Conservation (phyloP, 2,329 filamentous ascomycete species). For the Apiospora sp. region DNA sequence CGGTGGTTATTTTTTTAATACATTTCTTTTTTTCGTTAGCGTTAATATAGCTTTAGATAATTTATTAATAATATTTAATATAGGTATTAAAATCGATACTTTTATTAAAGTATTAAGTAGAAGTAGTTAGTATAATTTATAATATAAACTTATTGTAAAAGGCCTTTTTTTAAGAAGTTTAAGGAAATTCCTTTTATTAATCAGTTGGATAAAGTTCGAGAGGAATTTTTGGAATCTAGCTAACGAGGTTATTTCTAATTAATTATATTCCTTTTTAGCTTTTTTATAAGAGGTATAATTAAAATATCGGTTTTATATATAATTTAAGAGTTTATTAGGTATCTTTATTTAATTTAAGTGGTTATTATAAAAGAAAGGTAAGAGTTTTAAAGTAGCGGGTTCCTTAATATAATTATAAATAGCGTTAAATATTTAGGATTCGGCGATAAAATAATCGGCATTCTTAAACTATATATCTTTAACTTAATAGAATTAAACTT, state of each 20-base stretch:
- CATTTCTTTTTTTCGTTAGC: too few species aligned
- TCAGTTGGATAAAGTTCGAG: background rate
- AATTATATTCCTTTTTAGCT: background rate
- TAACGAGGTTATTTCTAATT: background rate
- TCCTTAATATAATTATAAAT: slow-evolving; percentile 29
- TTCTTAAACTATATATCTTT: too few species aligned
- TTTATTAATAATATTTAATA: too few species aligned
- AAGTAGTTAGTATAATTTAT: too few species aligned
- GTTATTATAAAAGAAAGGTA: background rate
- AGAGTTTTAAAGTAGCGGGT: background rate
- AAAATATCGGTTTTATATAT: background rate
- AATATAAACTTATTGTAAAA: background rate
- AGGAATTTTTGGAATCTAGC: background rate
- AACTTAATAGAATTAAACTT: too few species aligned
- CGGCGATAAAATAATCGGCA: too few species aligned
- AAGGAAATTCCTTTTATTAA: background rate
- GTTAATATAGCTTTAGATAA: background rate
- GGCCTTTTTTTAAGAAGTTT: background rate
- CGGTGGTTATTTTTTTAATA: too few species aligned
- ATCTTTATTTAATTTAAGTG: background rate
- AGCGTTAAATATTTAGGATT: slow-evolving; percentile 31
- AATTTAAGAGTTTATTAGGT: background rate
- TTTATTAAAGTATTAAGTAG: too few species aligned
- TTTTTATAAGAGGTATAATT: background rate
- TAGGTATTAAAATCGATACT: too few species aligned